These are phyloP conservation scores for Somion occarium DNA, from an alignment of 1,284 basidiomycete species.

Conservation along the genomic window DNA sequence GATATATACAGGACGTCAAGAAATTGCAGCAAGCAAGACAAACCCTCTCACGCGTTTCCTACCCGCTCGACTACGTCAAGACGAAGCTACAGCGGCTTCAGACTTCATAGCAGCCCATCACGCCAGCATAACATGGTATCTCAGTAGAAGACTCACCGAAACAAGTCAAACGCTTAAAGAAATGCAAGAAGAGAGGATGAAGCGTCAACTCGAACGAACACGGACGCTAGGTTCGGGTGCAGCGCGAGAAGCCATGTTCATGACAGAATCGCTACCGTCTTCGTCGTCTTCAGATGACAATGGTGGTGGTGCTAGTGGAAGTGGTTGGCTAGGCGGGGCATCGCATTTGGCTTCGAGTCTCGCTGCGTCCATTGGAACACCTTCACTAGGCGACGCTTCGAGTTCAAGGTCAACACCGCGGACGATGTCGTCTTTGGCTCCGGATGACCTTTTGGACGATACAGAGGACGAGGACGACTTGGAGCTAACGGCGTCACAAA, in stretches of 20 bases:
- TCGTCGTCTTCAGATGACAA: conserved; percentile 19
- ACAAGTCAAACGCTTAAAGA: conserved; percentile 76
- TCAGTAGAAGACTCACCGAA: conserved; percentile 73
- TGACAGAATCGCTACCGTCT: conserved; percentile 26
- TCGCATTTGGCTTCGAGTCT: conserved; percentile 53
- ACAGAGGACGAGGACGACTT: conserved; percentile 69
- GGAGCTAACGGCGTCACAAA: conserved; percentile 77
- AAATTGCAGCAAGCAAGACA: conserved; percentile 54
- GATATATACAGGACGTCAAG: conserved; percentile 50
- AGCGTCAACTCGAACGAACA: conserved; percentile 75
- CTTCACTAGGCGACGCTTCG: conserved; percentile 28
- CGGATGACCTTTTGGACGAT: conserved; percentile 42
- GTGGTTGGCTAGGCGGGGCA: conserved; percentile 63
- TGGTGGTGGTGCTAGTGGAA: conserved; percentile 1
- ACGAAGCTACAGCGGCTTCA: conserved; percentile 51
- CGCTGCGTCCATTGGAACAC: conserved; percentile 59
- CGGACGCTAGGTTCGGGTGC: conserved; percentile 74
- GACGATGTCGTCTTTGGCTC: conserved; percentile 18
- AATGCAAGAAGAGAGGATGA: conserved; percentile 85
- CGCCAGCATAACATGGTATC: conserved; percentile 80
- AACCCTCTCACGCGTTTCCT: conserved; percentile 64
- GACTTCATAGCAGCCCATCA: conserved; percentile 81
- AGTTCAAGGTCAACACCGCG: conserved; percentile 23
- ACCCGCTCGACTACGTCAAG: conserved; percentile 58
- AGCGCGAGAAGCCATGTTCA: conserved; percentile 48